Percentiles rank a stretch among this genome's conserved stretches.
Conservation (phyloP, 2,329 filamentous ascomycete genomes). For the Furcasterigmium sp. region DNA sequence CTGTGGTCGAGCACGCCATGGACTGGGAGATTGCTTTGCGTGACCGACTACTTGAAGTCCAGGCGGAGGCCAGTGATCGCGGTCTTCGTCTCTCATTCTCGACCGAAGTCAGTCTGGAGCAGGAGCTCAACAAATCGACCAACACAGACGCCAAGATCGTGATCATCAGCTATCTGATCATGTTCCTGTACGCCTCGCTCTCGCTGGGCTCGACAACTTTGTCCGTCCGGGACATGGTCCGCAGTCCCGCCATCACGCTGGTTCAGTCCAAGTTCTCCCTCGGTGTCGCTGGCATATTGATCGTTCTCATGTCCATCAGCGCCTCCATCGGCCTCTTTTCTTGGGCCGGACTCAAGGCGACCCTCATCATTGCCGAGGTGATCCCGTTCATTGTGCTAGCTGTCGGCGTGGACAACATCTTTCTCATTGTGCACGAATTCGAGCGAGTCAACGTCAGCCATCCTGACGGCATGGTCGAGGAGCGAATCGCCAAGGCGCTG, state of each 20-base stretch:
- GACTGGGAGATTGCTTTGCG: constrained; percentile 85
- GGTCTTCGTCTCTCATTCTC: constrained; percentile 89
- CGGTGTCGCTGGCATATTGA: constrained; percentile 89
- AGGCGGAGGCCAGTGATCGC: constrained; percentile 70
- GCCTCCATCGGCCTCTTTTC: constrained; percentile 95
- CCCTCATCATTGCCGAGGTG: constrained; percentile 95
- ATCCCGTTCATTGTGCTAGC: constrained; percentile 96
- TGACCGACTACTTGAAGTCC: constrained; percentile 67
- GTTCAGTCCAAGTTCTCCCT: constrained; percentile 97
- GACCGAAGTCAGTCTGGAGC: constrained; percentile 89
- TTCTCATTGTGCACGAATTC: constrained; percentile 96
- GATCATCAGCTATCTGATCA: constrained; percentile 93
- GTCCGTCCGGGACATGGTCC: constrained; percentile 68
- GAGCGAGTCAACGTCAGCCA: constrained; percentile 91
- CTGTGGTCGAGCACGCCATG: constrained; percentile 67
- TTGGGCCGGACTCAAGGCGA: constrained; percentile 85
- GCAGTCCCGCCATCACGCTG: constrained; percentile 76
- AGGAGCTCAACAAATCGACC: constrained; percentile 95
- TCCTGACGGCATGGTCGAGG: constrained; percentile 81
- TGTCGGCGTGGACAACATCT: constrained; percentile 98
- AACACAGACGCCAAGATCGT: constrained; percentile 98
- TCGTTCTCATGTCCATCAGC: constrained; percentile 95
- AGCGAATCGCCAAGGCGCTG: constrained; percentile 80
- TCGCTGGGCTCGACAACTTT: constrained; percentile 85
- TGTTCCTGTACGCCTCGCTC: constrained; percentile 96